Evolutionary conservation across 2,329 filamentous ascomycete genomes (phyloP), one percentile per base, ranked within the genome.

Genomic region (Lecanicillium sp.): DNA sequence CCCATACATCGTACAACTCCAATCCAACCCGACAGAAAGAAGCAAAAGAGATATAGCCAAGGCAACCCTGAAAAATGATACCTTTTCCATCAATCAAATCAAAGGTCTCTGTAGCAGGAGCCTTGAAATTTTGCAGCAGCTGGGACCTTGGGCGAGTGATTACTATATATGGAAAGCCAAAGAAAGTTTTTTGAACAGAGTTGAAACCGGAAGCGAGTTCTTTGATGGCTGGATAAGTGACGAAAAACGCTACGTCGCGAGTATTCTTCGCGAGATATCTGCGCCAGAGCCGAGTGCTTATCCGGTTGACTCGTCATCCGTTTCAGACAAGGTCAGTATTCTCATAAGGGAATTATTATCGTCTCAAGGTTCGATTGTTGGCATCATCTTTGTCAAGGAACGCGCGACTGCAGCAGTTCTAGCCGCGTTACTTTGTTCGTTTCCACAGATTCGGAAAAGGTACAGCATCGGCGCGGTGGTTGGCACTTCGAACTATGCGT

Each of bases 141-240:
- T 88, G 4, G 85, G 85, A 0, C 47, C 64, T 2, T 89, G 82
- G 80, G 81, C 81, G 2, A 71, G 73, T 0, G 79, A 88, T 35
- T 72, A 70, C 35, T 88, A 80, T 51, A 72, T 88, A 17, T 58
- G 58, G 37, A 63, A 62, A 28, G 68, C 70, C 4, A 60, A 77
- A 9, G 55, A 45, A 2, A 48, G 53, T 32, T 59, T 63, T 37
- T 40, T 61, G 3, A 18, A 43, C 37, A 49, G 47, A 31, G 31
- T 51, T 40, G 41, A 46, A 36, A 47, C 35, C 5, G 29, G 36
- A 9, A 38, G 22, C 5, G 44, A 48, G 9, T 59, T 41, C 42
- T 53, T 64, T n/a, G 55, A 64, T 16, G 54, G 57, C 1, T 71
- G 68, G 62, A 59, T 63, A 3, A 55, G 61, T 9, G 62, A 65